Conservation (phyloP, 805 yeast genomes). For the Ogataea pignaliae region DNA sequence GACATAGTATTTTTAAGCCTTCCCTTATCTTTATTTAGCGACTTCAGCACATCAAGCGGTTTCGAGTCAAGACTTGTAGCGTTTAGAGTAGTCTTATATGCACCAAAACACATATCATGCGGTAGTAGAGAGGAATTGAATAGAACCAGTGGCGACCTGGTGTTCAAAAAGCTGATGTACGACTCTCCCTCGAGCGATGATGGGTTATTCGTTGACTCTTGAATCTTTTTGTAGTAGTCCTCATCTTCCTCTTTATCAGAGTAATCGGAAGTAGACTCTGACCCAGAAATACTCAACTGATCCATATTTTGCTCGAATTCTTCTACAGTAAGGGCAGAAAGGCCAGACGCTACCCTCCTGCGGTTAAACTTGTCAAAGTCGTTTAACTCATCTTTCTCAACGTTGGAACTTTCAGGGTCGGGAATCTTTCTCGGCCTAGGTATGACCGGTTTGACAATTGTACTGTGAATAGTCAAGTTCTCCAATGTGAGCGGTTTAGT, state of each 20-base stretch:
- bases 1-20: constrained; percentile 39
- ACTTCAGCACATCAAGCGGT: constrained; percentile 48
- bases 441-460: constrained; percentile 6
- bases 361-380: constrained; percentile 39
- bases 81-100: constrained; percentile 61
- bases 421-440: neutral
- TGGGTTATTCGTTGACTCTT: neutral
- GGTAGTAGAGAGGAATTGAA: constrained; percentile 48
- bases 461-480: constrained; percentile 1
- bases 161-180: constrained; percentile 50
- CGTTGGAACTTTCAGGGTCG: neutral
- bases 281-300: constrained; percentile 55
- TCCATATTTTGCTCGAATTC: constrained; percentile 56
- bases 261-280: constrained; percentile 36
- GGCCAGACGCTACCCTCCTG: constrained; percentile 45
- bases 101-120: constrained; percentile 50
- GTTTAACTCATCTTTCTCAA: constrained; percentile 1
- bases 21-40: constrained; percentile 12
- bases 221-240: neutral
- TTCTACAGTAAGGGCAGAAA: constrained; percentile 44
- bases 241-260: constrained; percentile 2
- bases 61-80: constrained; percentile 32
- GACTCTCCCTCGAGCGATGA: constrained; percentile 27
- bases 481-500: constrained; percentile 8
- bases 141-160: constrained; percentile 65